Evolutionary conservation across 345 rosid species (phyloP).

Genomic region (Boechera divaricarpa): DNA sequence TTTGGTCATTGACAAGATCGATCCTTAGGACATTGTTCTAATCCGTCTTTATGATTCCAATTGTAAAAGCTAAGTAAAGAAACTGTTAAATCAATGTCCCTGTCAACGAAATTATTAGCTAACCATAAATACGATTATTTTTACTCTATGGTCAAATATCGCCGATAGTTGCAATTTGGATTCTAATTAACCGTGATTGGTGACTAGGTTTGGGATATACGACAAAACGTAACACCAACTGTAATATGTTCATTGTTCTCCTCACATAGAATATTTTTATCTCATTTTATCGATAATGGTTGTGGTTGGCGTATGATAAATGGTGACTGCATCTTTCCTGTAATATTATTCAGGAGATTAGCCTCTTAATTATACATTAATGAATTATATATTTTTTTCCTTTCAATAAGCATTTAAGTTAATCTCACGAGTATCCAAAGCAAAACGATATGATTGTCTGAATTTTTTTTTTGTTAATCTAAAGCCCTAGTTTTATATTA

Average conservation of each 20-base stretch:
- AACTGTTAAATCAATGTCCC: slow-evolving; percentile 33
- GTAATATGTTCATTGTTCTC: neutral
- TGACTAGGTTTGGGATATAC: slow-evolving; percentile 32
- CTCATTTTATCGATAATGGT: slow-evolving; percentile 9
- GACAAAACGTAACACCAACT: slow-evolving; percentile 51
- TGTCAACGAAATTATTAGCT: slow-evolving; percentile 27
- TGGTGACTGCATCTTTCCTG: neutral
- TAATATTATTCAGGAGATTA: neutral
- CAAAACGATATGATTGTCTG: neutral
- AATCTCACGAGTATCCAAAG: neutral
- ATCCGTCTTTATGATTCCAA: slow-evolving; percentile 38
- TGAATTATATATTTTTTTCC: neutral
- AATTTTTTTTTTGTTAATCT: neutral
- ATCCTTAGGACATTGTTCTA: slow-evolving; percentile 48
- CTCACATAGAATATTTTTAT: neutral
- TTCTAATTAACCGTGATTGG: slow-evolving; percentile 49
- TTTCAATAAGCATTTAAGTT: neutral
- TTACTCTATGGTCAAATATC: slow-evolving; percentile 26
- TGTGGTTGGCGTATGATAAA: neutral
- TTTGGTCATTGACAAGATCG: slow-evolving; percentile 49
- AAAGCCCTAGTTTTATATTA: neutral
- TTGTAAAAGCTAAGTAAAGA: slow-evolving; percentile 19
- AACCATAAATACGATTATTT: neutral
- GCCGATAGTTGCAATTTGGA: slow-evolving; percentile 33
- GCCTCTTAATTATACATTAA: neutral